Percentiles rank a stretch among this genome's conserved stretches.
phyloP scores from a whole-genome alignment of 2,329 filamentous ascomycete genomes.

The Ophiostoma pallidulum region DNA sequence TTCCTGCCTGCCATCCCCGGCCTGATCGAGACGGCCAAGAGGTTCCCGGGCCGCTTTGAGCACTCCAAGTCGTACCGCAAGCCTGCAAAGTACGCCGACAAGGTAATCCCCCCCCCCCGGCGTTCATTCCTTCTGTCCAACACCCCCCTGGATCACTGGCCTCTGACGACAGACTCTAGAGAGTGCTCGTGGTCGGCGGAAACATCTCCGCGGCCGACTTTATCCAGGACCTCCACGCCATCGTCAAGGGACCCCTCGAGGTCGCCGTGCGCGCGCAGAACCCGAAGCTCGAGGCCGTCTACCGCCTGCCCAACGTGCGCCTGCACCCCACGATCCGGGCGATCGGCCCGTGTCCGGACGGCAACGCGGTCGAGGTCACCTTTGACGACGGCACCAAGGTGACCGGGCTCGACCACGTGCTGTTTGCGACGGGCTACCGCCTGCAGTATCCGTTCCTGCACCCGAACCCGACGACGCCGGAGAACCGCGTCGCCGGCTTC shows the following conservation, averaged over 20 bases:
- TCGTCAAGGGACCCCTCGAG: constrained; percentile 26
- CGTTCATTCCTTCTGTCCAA: too few species aligned
- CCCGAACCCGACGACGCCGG: constrained; percentile 12
- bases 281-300: constrained; percentile 45
- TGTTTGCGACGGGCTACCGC: constrained; percentile 51
- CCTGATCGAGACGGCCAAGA: constrained; percentile 26
- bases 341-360: constrained; percentile 27
- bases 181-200: constrained; percentile 46
- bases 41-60: constrained; percentile 28
- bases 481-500: constrained; percentile 22
- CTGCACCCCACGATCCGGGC: constrained; percentile 32
- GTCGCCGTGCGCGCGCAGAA: constrained; percentile 38
- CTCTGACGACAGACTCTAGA: too few species aligned
- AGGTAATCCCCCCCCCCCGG: too few species aligned
- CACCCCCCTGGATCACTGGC: too few species aligned
- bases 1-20: constrained; percentile 30
- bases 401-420: constrained; percentile 43
- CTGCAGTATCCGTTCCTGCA: constrained; percentile 47
- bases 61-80: constrained; percentile 32
- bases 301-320: constrained; percentile 41
- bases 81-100: constrained; percentile 19
- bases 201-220: constrained; percentile 51
- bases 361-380: constrained; percentile 28
- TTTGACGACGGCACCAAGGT: constrained; percentile 43
- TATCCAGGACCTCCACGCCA: constrained; percentile 39